Percentiles rank a stretch among this genome's conserved stretches.
phyloP scores from a whole-genome alignment of 202 grass and related monocot species.

The Schoenoplectus tabernaemontani region DNA sequence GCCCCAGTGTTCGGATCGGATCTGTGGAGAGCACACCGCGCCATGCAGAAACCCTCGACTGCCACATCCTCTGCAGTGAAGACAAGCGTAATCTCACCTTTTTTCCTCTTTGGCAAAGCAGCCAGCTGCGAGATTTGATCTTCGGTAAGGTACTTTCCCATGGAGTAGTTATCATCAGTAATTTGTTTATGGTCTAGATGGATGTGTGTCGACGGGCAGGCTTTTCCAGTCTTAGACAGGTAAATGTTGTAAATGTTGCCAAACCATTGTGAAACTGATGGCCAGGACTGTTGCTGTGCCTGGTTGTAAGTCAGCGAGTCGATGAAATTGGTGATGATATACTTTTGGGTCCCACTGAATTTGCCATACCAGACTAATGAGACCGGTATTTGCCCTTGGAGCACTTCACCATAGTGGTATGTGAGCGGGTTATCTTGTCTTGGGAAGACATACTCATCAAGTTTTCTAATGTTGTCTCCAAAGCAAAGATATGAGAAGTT shows the following conservation, averaged over 20 bases:
- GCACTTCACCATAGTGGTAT: slow-evolving; percentile 62
- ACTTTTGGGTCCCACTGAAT: slow-evolving; percentile 47
- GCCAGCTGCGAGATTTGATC: slow-evolving; percentile 39
- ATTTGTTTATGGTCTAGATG: slow-evolving; percentile 29
- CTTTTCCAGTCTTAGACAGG: slow-evolving; percentile 18
- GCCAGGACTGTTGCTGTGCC: slow-evolving; percentile 16
- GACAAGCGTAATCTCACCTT: slow-evolving; percentile 44
- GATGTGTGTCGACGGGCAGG: slow-evolving; percentile 15
- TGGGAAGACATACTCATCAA: slow-evolving; percentile 17
- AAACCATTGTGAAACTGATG: slow-evolving; percentile 50
- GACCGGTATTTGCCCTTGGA: slow-evolving; percentile 50
- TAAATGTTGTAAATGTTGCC: slow-evolving; percentile 34
- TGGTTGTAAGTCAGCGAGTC: slow-evolving; percentile 35
- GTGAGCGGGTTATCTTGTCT: slow-evolving; percentile 42
- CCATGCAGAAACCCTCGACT: slow-evolving; percentile 60
- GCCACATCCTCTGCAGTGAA: slow-evolving; percentile 58
- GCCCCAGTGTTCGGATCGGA: slow-evolving; percentile 30
- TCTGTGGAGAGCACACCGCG: slow-evolving; percentile 46
- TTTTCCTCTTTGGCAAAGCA: slow-evolving; percentile 15
- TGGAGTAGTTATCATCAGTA: slow-evolving; percentile 30
- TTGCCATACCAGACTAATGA: slow-evolving; percentile 59
- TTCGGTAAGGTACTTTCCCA: slow-evolving; percentile 43
- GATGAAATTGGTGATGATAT: slow-evolving; percentile 62
- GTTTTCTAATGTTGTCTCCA: not conserved
- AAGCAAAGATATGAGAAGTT: not conserved